Evolutionary conservation across 129 eudicot genomes (phyloP), one percentile per base, ranked within the genome.

Genomic region (Centella asiatica): DNA sequence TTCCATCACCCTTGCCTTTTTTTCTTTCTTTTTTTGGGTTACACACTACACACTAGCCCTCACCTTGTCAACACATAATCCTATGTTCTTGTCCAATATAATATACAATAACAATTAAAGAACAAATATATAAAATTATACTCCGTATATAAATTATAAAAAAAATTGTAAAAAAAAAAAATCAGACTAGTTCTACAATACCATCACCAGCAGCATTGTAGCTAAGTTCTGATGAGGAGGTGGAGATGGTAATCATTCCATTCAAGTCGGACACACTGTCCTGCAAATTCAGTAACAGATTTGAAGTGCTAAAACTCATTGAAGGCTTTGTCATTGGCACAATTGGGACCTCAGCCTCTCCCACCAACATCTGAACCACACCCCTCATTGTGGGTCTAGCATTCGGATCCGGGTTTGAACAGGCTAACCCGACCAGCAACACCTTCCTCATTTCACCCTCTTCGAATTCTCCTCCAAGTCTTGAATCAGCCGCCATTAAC

Each of bases 251-350:
- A 67, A 89, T 63, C 73, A 80, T 14, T 15, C 74, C 97, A 78
- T 89, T 89, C 71, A 78, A 76, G 67, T 89, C 97, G 42, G 97
- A 89, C 2, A 80, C 92, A 72, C 95, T 89, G 36, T 89, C 97
- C 62, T 89, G 97, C 80, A 89, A 81, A 47, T 60, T 89, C 64
- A 80, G 50, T 34, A 89, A 15, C 52, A 89, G 78, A 64, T 85
- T 80, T 32, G 92, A 85, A 17, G 97, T 89, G 71, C 84, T 85
- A 40, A 83, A 83, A 65, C 77, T 92, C 78, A 80, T 23, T 1
- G 88, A 59, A n/a, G 98, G 95, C 36, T 76, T 87, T 4, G 90
- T 70, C 62, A 85, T 92, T 8, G 98, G 72, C 24, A 92, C 98
- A 48, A 92, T 48, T 34, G 98, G 98, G 37, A 83, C 86, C 64